Evolutionary conservation across 768 basidiomycete species (phyloP).

Genomic region (Trametes meyenii): DNA sequence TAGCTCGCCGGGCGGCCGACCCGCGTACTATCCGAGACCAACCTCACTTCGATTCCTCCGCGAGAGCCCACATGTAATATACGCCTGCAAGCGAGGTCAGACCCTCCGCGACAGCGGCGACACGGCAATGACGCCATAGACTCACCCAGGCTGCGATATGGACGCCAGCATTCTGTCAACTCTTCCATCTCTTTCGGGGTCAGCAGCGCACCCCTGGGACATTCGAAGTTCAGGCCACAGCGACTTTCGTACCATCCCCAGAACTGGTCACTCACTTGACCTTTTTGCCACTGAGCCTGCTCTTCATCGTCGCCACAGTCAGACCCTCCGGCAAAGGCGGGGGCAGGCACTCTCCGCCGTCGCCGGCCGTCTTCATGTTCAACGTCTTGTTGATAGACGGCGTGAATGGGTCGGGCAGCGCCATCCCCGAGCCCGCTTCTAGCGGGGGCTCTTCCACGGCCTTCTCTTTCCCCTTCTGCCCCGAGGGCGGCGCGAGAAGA

Average conservation of each 20-base stretch:
- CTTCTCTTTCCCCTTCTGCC: conserved; percentile 29
- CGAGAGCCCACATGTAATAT: conserved; percentile 88
- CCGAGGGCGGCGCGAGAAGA: conserved; percentile 14
- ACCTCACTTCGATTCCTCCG: conserved; percentile 33
- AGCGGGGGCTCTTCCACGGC: conserved; percentile 6
- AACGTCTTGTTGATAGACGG: conserved; percentile 65
- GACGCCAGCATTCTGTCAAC: conserved; percentile 76
- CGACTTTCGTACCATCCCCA: conserved; percentile 2
- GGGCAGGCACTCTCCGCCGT: conserved; percentile 1
- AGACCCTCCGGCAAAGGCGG: conserved; percentile 62
- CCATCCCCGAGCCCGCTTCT: conserved; percentile 13
- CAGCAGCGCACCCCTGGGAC: conserved; percentile 64
- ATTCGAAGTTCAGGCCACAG: conserved; percentile 20
- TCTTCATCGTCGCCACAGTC: conserved; percentile 57
- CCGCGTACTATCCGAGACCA: neutral
- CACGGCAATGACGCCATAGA: conserved; percentile 12
- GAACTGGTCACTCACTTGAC: conserved; percentile 54
- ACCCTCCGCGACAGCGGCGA: conserved; percentile 4
- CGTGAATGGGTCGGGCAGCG: conserved; percentile 62
- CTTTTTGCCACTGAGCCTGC: conserved; percentile 67
- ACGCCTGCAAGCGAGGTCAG: conserved; percentile 48
- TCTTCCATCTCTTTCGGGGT: conserved; percentile 83
- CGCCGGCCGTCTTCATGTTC: conserved; percentile 37
- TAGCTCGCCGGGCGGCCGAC: neutral
- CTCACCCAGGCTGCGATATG: conserved; percentile 80